Conservation (phyloP, 2,329 filamentous ascomycete genomes). For the Aspergillus tubingensis region DNA sequence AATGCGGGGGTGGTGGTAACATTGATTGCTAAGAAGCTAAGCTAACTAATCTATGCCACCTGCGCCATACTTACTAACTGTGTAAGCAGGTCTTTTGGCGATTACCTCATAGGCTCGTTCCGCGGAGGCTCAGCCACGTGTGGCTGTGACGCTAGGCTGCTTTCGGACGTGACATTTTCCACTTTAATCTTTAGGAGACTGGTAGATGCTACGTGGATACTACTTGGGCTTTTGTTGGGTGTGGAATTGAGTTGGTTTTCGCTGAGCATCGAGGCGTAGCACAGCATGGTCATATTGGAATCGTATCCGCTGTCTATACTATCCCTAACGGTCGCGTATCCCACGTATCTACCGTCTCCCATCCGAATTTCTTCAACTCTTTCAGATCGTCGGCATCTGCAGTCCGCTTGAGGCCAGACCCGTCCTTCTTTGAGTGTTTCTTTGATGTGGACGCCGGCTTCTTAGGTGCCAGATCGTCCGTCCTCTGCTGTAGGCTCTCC, state of each 20-base stretch:
- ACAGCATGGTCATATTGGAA: not conserved
- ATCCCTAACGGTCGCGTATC: conserved; percentile 38
- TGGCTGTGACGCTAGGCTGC: conserved; percentile 1
- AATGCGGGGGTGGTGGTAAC: conserved; percentile 14
- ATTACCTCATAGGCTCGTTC: conserved; percentile 18
- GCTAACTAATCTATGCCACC: not conserved
- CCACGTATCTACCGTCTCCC: conserved; percentile 33
- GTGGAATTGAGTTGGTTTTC: too few relatives aligned
- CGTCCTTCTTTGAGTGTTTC: not conserved
- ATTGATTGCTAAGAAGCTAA: not conserved
- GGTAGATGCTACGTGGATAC: too few relatives aligned
- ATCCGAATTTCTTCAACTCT: conserved; percentile 31
- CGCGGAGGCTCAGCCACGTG: conserved; percentile 7
- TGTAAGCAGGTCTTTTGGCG: conserved; percentile 8
- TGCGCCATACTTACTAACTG: too few relatives aligned
- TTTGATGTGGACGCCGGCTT: not conserved
- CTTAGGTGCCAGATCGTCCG: not conserved
- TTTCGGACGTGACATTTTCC: not conserved
- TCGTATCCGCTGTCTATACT: conserved; percentile 19
- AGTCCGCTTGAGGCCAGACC: not conserved
- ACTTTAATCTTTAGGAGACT: not conserved
- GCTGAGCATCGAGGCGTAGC: not conserved
- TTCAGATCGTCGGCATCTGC: conserved; percentile 18
- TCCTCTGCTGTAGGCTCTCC: conserved; percentile 19
- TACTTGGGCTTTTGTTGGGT: too few relatives aligned